Percentiles rank a stretch among this genome's conserved stretches.
Evolutionary conservation across 164 flowering plant genomes (phyloP).

Genomic region (Buxus sempervirens): DNA sequence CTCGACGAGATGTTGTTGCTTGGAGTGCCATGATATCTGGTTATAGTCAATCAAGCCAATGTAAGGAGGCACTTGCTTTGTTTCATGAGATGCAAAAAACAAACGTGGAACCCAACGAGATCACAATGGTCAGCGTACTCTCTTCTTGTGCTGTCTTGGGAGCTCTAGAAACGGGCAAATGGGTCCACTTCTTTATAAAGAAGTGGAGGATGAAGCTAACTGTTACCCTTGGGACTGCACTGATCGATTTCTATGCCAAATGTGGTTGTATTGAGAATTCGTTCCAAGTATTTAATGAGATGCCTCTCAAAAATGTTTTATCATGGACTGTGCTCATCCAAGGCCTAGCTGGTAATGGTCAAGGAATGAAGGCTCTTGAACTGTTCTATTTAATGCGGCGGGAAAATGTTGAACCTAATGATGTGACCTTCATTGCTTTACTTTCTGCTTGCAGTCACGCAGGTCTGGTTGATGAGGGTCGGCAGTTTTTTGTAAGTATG

Average conservation of each 20-base stretch:
- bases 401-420: constrained; percentile 29
- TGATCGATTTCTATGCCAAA: constrained; percentile 47
- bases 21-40: constrained; percentile 61
- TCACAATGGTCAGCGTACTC: constrained; percentile 53
- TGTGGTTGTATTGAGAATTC: constrained; percentile 41
- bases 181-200: constrained; percentile 40
- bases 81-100: constrained; percentile 39
- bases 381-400: constrained; percentile 28
- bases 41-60: constrained; percentile 32
- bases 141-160: constrained; percentile 51
- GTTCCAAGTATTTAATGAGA: constrained; percentile 31
- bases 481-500: constrained; percentile 33
- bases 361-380: constrained; percentile 35
- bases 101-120: constrained; percentile 38
- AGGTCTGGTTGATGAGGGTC: constrained; percentile 44
- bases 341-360: constrained; percentile 39
- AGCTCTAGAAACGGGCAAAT: constrained; percentile 42
- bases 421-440: constrained; percentile 43
- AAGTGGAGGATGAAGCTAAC: constrained; percentile 36
- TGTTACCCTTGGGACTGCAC: constrained; percentile 39
- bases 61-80: constrained; percentile 38
- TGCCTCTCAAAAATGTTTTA: constrained; percentile 35
- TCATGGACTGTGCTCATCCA: constrained; percentile 46
- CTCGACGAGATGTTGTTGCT: constrained; percentile 38
- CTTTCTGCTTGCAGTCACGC: constrained; percentile 50